Base-by-base conservation (phyloP, 148 eudicot genomes). In the Selenicereus undatus region DNA sequence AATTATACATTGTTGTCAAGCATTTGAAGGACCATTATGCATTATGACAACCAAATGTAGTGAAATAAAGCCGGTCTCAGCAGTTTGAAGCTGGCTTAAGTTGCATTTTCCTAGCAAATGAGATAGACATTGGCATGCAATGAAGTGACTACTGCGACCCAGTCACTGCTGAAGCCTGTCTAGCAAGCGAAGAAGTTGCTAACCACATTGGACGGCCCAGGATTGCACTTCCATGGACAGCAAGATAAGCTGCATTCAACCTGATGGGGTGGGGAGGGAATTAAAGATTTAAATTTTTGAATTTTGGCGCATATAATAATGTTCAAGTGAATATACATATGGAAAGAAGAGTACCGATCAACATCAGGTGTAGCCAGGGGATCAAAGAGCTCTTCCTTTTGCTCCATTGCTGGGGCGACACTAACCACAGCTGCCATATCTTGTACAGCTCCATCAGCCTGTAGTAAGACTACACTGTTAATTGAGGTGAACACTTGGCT, bases 341-440 rank as follows among this genome's bases (percentile, higher is more conserved):
- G 11, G 14, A 51, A 79, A 20, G 64, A 56, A 70, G 84, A 76
- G 36, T 89, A 96, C 99, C 91, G 88, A 87, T 96, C 97, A 81
- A 96, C 95, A 85, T 93, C 98, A 29, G 97, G 97, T 77, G 95
- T 89, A 74, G 98, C 99, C 81, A 93, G 81, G 36, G 98, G 99
- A 90, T 96, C 99, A 79, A 86, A 89, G 2, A 77, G 66, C 81
- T 96, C 99, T 80, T 90, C 93, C 75, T 87, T 93, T 26, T 90
- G 97, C 81, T 95, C 99, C 87, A 86, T 85, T 71, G 85, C 88
- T 22, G 90, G 90, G 42, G 83, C 83, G 71, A 82, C 81, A 43
- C 87, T 85, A 73, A 89, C 81, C 62, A 84, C 80, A 30, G 91
- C 83, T 20, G 85, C 83, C 89, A 89, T 84, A 78, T 95, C 97